Conservation (phyloP, 2,329 filamentous ascomycete genomes). For the Cladophialophora psammophila region DNA sequence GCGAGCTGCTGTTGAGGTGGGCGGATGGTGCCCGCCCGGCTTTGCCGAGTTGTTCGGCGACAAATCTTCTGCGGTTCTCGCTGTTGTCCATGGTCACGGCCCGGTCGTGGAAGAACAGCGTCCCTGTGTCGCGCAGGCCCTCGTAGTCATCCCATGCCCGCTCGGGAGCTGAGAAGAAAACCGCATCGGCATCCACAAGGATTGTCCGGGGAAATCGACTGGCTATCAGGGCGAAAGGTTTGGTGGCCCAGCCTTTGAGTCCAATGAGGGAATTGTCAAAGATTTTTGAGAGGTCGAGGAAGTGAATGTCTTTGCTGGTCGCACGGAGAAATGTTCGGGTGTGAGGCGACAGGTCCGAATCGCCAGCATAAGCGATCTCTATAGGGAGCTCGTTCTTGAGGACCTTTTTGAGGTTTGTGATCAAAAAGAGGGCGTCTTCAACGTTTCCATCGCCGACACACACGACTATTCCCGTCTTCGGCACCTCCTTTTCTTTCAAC, state of each 20-base stretch:
- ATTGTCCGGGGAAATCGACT: slow-evolving; percentile 26
- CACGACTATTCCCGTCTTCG: slow-evolving; percentile 30
- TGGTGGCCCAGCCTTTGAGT: slow-evolving; percentile 16
- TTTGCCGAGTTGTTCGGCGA: slow-evolving; percentile 41
- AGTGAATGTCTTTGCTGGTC: slow-evolving; percentile 21
- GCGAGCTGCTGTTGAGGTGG: slow-evolving; percentile 45
- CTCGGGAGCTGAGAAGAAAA: slow-evolving; percentile 31
- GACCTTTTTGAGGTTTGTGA: slow-evolving; percentile 30
- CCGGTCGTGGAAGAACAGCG: slow-evolving; percentile 35
- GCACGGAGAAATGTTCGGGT: neutral
- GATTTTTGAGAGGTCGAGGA: slow-evolving; percentile 29
- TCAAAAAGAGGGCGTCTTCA: slow-evolving; percentile 29
- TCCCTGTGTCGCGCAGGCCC: slow-evolving; percentile 23
- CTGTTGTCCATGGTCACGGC: slow-evolving; percentile 13
- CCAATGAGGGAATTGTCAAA: slow-evolving; percentile 30
- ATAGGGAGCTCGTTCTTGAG: slow-evolving; percentile 29
- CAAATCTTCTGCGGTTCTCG: neutral
- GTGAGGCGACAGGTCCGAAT: slow-evolving; percentile 17
- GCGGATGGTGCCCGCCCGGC: slow-evolving; percentile 43
- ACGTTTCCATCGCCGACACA: slow-evolving; percentile 24
- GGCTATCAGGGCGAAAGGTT: slow-evolving; percentile 36
- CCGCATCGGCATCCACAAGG: slow-evolving; percentile 33
- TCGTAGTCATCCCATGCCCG: slow-evolving; percentile 10
- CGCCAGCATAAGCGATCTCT: slow-evolving; percentile 35
- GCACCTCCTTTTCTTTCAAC: slow-evolving; percentile 1